Percentiles rank a stretch among this genome's conserved stretches.
These are phyloP conservation scores for Prunus padus DNA, from an alignment of 306 rosid species.

Conservation along the genomic window DNA sequence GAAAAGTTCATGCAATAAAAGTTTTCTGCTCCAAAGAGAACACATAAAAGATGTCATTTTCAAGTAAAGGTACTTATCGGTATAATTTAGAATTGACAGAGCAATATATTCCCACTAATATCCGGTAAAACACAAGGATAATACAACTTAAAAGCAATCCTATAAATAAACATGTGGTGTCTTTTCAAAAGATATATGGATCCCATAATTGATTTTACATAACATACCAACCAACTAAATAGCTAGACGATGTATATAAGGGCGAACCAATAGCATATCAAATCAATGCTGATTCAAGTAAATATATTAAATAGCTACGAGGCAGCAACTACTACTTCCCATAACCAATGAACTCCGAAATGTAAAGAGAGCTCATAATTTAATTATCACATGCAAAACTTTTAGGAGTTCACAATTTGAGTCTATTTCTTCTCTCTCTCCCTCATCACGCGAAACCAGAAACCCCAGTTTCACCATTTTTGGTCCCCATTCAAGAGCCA, in stretches of 20 bases:
- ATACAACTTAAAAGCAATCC: background rate
- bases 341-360: background rate
- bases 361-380: background rate
- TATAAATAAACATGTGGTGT: background rate
- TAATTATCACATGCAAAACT: background rate
- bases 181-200: background rate
- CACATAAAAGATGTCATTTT: constrained; percentile 7
- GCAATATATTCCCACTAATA: background rate
- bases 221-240: background rate
- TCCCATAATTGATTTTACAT: background rate
- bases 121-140: background rate
- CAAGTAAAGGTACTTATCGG: background rate
- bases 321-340: constrained; percentile 2
- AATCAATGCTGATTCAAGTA: background rate
- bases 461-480: too few species aligned
- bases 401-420: background rate
- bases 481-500: too few species aligned
- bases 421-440: too few species aligned
- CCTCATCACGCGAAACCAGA: too few species aligned
- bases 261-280: background rate
- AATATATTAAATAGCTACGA: background rate
- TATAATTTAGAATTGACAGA: background rate
- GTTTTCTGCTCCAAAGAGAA: constrained; percentile 39
- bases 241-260: background rate
- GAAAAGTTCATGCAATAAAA: constrained; percentile 45